Evolutionary conservation across 2,329 filamentous ascomycete species (phyloP), one percentile per base, ranked within the genome.

Genomic region (Penicillium sp.): DNA sequence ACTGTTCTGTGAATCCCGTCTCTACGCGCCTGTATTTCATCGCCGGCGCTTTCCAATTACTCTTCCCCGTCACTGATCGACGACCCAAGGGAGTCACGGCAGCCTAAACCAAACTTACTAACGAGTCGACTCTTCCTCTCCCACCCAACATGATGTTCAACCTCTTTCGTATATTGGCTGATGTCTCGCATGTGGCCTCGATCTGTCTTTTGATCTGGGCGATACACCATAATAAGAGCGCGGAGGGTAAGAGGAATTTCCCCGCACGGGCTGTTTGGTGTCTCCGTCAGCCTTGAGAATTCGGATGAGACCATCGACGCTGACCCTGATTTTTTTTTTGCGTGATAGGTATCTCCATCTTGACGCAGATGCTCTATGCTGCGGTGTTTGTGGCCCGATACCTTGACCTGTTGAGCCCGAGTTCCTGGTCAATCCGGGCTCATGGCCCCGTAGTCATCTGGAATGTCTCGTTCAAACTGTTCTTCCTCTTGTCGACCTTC

Each of bases 121-220:
- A 25, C 36, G 43, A 29, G 5, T 24, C 34, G 27, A 29, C 25
- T 32, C 47, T 43, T 40, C 40, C 39, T 33, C 32, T 12, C 41
- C 39, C 18, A n/a, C n/a, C 39, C 43, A 38, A 33, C 41, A 62
- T 54, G 44, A 54, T 18, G 28, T 59, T 53, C 52, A 73, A 70
- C 49, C 58, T 78, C 50, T 84, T 95, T 71, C 87, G 89, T 62
- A 79, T 94, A 62, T 68, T 89, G 61, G 91, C 82, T 66, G 91
- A 97, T 68, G 70, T 91, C 60, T 88, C 86, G 62, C 91, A 97
- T 67, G 81, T 88, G 39, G 76, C 83, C 42, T 93, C 90, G 48
- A 96, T 95, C 78, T 82, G 84, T 67, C 93, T 96, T 65, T 79
- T 96, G 60, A 89, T 96, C 72, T 87, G 84, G 74, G 84, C 90